These are phyloP conservation scores for Penicillium soppii DNA, from an alignment of 495 filamentous ascomycete genomes.

Conservation along the genomic window DNA sequence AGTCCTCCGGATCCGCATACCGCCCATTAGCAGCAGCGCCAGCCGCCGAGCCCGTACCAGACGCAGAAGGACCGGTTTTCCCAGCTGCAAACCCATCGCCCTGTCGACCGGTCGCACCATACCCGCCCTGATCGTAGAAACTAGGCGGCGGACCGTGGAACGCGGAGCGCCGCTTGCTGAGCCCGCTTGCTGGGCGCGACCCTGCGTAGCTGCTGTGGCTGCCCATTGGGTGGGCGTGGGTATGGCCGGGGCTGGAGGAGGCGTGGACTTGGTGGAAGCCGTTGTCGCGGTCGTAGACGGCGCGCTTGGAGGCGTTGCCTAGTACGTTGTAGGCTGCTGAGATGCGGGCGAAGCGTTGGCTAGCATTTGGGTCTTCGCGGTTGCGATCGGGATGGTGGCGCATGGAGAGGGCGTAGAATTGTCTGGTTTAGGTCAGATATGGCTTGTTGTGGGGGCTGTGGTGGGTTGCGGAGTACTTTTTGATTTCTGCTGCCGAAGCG, in stretches of 20 bases:
- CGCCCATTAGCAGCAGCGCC: conserved; percentile 6
- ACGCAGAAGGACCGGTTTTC: conserved; percentile 18
- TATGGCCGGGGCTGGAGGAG: conserved; percentile 44
- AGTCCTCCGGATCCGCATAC: conserved; percentile 34
- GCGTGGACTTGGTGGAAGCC: conserved; percentile 33
- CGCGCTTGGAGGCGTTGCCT: conserved; percentile 65
- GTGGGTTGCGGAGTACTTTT: conserved; percentile 56
- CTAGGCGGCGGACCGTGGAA: conserved; percentile 86
- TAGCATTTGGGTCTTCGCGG: conserved; percentile 68
- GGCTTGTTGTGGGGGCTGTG: background rate
- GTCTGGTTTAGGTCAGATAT: conserved; percentile 22
- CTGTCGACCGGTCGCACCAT: conserved; percentile 28
- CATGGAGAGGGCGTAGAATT: conserved; percentile 93
- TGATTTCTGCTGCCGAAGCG: conserved; percentile 75
- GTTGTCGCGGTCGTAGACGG: conserved; percentile 73
- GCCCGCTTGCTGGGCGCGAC: conserved; percentile 73
- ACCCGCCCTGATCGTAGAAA: conserved; percentile 78
- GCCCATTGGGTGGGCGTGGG: conserved; percentile 43
- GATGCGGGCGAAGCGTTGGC: conserved; percentile 78
- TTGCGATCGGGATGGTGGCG: conserved; percentile 92
- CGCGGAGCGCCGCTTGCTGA: conserved; percentile 69
- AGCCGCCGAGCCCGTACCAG: conserved; percentile 37
- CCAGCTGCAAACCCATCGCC: conserved; percentile 2
- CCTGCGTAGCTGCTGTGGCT: conserved; percentile 51
- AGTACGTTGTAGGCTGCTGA: conserved; percentile 84